Evolutionary conservation across 495 filamentous ascomycete species (phyloP), one percentile per base, ranked within the genome.

Genomic region (Pseudevernia furfuracea): DNA sequence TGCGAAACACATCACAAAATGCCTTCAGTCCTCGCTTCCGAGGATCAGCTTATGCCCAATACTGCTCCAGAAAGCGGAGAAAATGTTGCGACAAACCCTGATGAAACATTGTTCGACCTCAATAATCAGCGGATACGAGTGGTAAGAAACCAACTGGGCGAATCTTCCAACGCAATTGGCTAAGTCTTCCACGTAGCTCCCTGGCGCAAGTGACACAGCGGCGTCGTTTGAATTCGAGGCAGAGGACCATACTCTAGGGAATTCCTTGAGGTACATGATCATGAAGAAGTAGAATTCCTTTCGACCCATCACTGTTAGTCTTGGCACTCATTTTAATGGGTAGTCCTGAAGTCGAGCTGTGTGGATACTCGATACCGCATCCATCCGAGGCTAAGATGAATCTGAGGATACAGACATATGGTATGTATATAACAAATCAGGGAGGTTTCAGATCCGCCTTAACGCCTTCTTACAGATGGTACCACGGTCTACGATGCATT

Each of bases 361-460:
- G 95, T 77, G 94, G 92, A 52, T 97, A 98, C 73, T 91, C 94
- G 6, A 97, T 98, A 61, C 94, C 94, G 12, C 94, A 98, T 78
- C 94, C 95, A 41, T 96, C 92, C 23, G 94, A 98, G 72, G 76
- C 85, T 17, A 92, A 95, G 76, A 96, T 98, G 94, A 95, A 97
- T 72, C 76, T 98, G 37, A 85, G 94, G 62, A 97, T 98, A 67
- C 94, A 98, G 76, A 98, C 93, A 60, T 96, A 89, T 68, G 90
- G 94, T 96, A 76, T 70, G 85, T 77, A 23, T 30, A 46, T 41
- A 52, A 55, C 48, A 23, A 36, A 49, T 37, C 2, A n/a, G 11
- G 10, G 36, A 32, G 49, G 36, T 44, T 55, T 37, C 59, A 1
- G n/a, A 69, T 68, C 59, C 30, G 67, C 66, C 7, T 23, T 43